phyloP scores from a whole-genome alignment of 1,139 yeast genomes.

The Pichia kudriavzevii region DNA sequence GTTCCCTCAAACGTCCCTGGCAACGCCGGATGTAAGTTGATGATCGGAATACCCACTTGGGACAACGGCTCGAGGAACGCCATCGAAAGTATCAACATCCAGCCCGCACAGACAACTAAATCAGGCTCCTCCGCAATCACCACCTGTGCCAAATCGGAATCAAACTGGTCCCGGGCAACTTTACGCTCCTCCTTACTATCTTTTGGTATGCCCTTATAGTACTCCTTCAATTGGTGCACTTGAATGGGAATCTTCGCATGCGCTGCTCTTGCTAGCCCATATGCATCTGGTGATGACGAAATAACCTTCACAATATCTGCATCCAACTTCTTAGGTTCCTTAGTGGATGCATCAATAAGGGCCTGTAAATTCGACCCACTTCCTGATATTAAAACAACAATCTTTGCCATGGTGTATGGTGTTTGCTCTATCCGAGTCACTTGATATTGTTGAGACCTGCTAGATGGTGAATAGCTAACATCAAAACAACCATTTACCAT shows the following conservation, averaged over 20 bases:
- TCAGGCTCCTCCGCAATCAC: constrained; percentile 56
- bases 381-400: constrained; percentile 81
- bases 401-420: constrained; percentile 21
- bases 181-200: constrained; percentile 47
- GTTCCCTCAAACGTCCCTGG: constrained; percentile 98
- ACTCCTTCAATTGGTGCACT: constrained; percentile 64
- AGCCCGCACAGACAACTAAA: constrained; percentile 93
- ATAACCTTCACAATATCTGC: constrained; percentile 68
- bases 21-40: constrained; percentile 91
- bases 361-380: constrained; percentile 94
- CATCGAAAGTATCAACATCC: constrained; percentile 90
- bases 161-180: constrained; percentile 61
- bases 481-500: too few species aligned
- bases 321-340: constrained; percentile 31
- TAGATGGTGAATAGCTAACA: too few species aligned
- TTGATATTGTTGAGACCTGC: too few species aligned
- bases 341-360: constrained; percentile 61
- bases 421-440: constrained; percentile 27
- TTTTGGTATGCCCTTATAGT: constrained; percentile 68
- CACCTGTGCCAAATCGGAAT: constrained; percentile 64
- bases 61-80: constrained; percentile 62
- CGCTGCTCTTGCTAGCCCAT: constrained; percentile 72
- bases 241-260: constrained; percentile 60
- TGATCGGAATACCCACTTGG: constrained; percentile 60
- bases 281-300: constrained; percentile 78